Evolutionary conservation across 2,329 filamentous ascomycete genomes (phyloP).

Genomic region (Colletotrichum karsti): DNA sequence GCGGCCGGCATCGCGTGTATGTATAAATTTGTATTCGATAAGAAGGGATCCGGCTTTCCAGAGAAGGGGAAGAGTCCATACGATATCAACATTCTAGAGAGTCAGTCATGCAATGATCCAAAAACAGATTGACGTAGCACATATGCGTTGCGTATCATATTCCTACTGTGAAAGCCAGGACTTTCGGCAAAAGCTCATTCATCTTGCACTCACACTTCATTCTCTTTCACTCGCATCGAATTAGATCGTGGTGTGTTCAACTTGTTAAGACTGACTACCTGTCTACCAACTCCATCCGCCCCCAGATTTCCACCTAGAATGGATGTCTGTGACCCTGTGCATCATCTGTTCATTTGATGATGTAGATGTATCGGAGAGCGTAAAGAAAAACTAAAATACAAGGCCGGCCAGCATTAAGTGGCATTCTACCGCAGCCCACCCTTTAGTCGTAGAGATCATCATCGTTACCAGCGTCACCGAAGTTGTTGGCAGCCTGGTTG

Average conservation of each 20-base stretch:
- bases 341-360: constrained; percentile 32
- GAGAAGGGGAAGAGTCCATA: neutral
- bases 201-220: too few relatives aligned
- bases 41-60: neutral
- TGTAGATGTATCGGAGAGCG: constrained; percentile 43
- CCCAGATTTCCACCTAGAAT: constrained; percentile 17
- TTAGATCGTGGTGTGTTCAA: neutral
- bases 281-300: constrained; percentile 31
- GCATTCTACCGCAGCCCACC: constrained; percentile 30
- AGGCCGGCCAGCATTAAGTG: constrained; percentile 27
- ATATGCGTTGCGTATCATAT: neutral
- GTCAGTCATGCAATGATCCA: neutral
- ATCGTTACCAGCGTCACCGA: constrained; percentile 90
- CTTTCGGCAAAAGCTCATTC: too few relatives aligned
- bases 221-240: neutral
- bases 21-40: constrained; percentile 6
- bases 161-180: neutral
- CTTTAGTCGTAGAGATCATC: constrained; percentile 95
- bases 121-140: neutral
- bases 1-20: neutral
- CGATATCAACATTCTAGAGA: constrained; percentile 10
- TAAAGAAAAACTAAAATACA: constrained; percentile 61
- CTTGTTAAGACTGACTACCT: constrained; percentile 26
- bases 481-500: constrained; percentile 67
- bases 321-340: constrained; percentile 9